Conservation (phyloP, 495 filamentous ascomycete genomes). For the Bryoglossum gracile region DNA sequence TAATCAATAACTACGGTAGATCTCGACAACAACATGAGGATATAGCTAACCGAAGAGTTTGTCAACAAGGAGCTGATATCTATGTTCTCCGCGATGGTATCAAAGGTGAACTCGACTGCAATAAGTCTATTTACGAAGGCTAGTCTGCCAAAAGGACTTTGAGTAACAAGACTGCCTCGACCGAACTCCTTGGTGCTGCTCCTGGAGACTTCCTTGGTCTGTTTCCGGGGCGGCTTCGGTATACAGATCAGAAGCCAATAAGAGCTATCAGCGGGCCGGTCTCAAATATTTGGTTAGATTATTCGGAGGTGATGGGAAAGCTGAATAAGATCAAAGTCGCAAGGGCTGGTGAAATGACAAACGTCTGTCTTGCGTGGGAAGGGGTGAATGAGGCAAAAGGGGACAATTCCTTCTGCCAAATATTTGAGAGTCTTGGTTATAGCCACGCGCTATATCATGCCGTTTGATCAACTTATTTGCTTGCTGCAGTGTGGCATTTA, state of each 20-base stretch:
- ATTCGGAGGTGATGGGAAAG: constrained; percentile 8
- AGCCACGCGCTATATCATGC: constrained; percentile 3
- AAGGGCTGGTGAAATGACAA: constrained; percentile 10
- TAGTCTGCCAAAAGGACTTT: too few species aligned
- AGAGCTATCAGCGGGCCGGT: constrained; percentile 13
- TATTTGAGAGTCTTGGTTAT: constrained; percentile 12
- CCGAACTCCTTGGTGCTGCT: constrained; percentile 3
- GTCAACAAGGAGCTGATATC: too few species aligned
- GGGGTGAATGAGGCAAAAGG: constrained; percentile 8
- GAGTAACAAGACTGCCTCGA: background rate
- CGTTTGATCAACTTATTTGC: constrained; percentile 11
- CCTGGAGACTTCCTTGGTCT: constrained; percentile 12
- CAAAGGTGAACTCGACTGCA: constrained; percentile 10
- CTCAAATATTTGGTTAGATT: constrained; percentile 9
- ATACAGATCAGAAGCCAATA: constrained; percentile 2
- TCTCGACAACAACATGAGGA: too few species aligned
- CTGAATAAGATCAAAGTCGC: constrained; percentile 14
- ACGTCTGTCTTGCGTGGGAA: constrained; percentile 12
- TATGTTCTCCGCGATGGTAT: constrained; percentile 13
- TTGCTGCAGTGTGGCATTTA: too few species aligned
- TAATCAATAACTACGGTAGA: too few species aligned
- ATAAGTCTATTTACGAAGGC: constrained; percentile 14
- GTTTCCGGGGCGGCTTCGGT: constrained; percentile 5
- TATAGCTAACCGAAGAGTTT: too few species aligned
- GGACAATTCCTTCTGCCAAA: constrained; percentile 7